Evolutionary conservation across 1,284 basidiomycete genomes (phyloP).

Genomic region (Singerocomus inundabilis): DNA sequence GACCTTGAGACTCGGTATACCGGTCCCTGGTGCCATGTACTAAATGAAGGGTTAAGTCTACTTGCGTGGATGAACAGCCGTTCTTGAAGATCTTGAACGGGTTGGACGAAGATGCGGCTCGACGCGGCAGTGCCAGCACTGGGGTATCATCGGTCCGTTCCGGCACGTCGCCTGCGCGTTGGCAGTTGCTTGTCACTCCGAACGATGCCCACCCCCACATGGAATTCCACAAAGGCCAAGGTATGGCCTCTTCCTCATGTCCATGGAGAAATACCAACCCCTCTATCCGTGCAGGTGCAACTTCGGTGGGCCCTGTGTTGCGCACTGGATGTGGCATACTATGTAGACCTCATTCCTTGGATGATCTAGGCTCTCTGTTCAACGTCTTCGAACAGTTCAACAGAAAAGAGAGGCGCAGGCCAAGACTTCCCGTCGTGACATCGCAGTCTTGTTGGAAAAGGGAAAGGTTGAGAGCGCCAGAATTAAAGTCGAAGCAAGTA

Average conservation of each 20-base stretch:
- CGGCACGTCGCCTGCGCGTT: conserved; percentile 1
- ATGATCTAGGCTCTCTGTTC: conserved; percentile 76
- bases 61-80: too few relatives aligned
- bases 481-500: conserved; percentile 73
- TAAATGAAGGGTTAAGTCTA: too few relatives aligned
- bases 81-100: too few relatives aligned
- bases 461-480: conserved; percentile 81
- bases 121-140: too few relatives aligned
- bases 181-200: conserved; percentile 5
- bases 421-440: conserved; percentile 78
- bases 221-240: conserved; percentile 75
- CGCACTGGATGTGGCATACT: background rate
- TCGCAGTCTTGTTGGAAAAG: conserved; percentile 74
- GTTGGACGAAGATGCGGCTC: too few relatives aligned
- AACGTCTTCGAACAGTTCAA: conserved; percentile 85
- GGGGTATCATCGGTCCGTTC: conserved; percentile 13
- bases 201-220: conserved; percentile 50
- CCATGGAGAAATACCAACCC: conserved; percentile 7
- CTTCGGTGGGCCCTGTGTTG: conserved; percentile 47
- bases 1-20: too few relatives aligned
- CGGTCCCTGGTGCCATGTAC: too few relatives aligned
- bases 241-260: conserved; percentile 31
- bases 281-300: conserved; percentile 50
- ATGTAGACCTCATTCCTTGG: background rate
- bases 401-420: conserved; percentile 94